phyloP scores from a whole-genome alignment of 129 eudicot genomes.

The Solidago caesia region DNA sequence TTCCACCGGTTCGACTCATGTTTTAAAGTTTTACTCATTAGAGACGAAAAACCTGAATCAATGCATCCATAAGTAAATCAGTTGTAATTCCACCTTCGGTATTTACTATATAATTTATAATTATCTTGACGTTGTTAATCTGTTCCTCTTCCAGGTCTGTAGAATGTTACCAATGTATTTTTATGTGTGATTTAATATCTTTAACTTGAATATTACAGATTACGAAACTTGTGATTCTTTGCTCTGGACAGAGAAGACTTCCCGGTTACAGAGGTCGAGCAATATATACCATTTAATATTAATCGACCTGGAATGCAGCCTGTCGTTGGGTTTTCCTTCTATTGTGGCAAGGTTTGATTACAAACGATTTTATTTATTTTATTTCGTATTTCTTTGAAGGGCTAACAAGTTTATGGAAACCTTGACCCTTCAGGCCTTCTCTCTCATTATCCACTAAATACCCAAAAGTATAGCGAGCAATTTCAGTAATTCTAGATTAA shows the following conservation, averaged over 20 bases:
- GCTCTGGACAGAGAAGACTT: slow-evolving; percentile 67
- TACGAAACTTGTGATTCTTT: slow-evolving; percentile 14
- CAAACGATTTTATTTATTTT: background rate
- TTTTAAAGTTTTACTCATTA: background rate
- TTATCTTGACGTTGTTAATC: background rate
- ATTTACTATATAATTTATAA: background rate
- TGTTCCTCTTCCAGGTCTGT: background rate
- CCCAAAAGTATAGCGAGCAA: background rate
- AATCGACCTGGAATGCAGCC: slow-evolving; percentile 98
- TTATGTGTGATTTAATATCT: background rate
- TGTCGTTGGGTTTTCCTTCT: slow-evolving; percentile 73
- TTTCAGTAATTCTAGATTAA: background rate
- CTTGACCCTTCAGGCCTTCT: no score
- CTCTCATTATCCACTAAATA: background rate
- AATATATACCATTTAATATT: slow-evolving; percentile 93
- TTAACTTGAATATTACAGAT: background rate
- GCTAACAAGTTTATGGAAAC: background rate
- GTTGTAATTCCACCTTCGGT: background rate
- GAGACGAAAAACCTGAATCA: background rate
- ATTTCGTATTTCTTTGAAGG: slow-evolving; percentile 2
- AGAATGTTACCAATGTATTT: slow-evolving; percentile 5
- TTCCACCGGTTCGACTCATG: background rate
- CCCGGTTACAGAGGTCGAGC: slow-evolving; percentile 89
- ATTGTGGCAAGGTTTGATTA: slow-evolving; percentile 74
- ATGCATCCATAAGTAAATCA: background rate